Conservation (phyloP, 495 filamentous ascomycete genomes). For the Jackrogersella minutella region DNA sequence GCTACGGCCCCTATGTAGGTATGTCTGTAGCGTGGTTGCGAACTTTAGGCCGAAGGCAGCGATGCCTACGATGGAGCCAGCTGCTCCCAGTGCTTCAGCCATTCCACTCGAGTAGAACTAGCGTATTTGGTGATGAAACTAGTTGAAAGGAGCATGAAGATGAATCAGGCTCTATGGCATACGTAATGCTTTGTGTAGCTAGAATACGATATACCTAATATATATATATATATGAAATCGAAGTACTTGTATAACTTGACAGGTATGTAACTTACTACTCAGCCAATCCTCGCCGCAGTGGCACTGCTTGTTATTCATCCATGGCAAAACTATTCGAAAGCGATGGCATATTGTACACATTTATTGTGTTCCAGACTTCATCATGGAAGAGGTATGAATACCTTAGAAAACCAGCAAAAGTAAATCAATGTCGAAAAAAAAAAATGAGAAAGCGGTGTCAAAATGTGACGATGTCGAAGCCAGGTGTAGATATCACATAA, state of each 20-base stretch:
- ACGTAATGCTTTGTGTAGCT: too few relatives aligned
- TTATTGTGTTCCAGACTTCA: neutral
- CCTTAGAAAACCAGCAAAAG: too few relatives aligned
- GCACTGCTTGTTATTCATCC: neutral
- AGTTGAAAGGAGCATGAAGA: too few relatives aligned
- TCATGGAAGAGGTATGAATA: too few relatives aligned
- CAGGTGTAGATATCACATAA: neutral
- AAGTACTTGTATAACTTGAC: too few relatives aligned
- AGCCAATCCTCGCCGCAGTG: neutral
- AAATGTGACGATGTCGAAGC: neutral
- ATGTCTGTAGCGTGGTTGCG: conserved; percentile 32
- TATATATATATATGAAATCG: too few relatives aligned
- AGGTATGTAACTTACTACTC: neutral
- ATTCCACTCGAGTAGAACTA: conserved; percentile 2
- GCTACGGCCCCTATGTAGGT: conserved; percentile 15
- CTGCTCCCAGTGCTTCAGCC: conserved; percentile 21
- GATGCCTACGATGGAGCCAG: conserved; percentile 28
- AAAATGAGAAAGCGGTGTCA: too few relatives aligned
- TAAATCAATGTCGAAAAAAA: too few relatives aligned
- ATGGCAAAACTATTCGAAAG: neutral
- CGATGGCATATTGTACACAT: neutral
- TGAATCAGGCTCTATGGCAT: too few relatives aligned
- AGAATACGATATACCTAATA: too few relatives aligned
- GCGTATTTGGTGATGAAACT: neutral
- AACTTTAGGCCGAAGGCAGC: conserved; percentile 32